Base-by-base conservation (phyloP, 2,329 filamentous ascomycete genomes). In the Claviceps sorghi region DNA sequence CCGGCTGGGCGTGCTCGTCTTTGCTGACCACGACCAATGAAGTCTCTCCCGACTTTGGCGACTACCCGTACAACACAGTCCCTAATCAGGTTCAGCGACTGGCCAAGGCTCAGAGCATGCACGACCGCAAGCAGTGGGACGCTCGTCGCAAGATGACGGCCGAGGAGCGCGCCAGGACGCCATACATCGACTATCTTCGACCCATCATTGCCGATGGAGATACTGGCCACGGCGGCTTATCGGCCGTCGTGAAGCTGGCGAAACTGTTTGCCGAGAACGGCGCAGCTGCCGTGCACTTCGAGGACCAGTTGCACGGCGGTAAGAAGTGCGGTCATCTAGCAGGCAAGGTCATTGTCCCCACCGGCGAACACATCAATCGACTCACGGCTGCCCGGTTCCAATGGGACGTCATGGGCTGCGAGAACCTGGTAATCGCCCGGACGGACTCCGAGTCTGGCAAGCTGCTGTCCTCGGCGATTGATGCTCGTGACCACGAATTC, bases 21-120 rank as follows among this genome's bases (percentile, higher is more conserved):
- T 80, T 95, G 21, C 75, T 98, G 46, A 97, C 91, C 4, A 84
- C 83, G 10, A 97, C 93, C 40, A 97, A 98, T 71, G 93, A 98
- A 67, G 93, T 98, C 30, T 96, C 89, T 0, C 87, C 93, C 44
- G 93, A 98, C 67, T 95, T 97, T 71, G 93, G 93, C 62, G 93
- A 98, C 69, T 98, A 98, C 67, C 93, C 93, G 0, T 98, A 98
- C 73, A 97, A 97, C 66, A 98, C 93, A 0, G 93, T 98, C 4
- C 93, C 93, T 9, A 97, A 97, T 70, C 93, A 97, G 67, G 93
- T 98, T 4, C 89, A 98, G 72, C 82, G 93, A 57, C 73, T 98
- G 50, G 88, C 94, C 72, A 97, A 97, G 72, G 93, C 93, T 4
- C 93, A 98, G 69, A 89, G 89, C 58, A 83, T 97, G 75, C 93